These are phyloP conservation scores for Tetradesmus obliquus DNA, from an alignment of 139 green algal species.

Conservation along the genomic window DNA sequence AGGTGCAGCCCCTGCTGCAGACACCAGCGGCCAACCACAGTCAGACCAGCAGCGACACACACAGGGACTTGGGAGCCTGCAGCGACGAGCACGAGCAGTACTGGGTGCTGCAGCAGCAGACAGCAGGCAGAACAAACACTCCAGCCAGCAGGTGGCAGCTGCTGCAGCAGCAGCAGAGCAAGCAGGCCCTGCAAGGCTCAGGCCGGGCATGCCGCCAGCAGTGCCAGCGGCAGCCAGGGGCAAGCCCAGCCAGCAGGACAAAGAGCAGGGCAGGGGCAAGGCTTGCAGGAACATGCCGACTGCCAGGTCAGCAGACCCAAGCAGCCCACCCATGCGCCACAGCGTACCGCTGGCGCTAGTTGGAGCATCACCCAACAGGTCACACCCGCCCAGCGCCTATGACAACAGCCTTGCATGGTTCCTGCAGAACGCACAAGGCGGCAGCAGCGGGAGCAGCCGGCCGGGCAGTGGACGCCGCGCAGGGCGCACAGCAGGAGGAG, in stretches of 20 bases:
- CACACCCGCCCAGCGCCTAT: neutral
- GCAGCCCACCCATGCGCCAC: neutral
- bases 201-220: neutral
- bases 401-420: constrained; percentile 35
- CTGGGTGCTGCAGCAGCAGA: neutral
- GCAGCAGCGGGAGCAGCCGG: neutral
- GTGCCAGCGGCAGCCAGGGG: neutral
- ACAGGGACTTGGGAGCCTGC: neutral
- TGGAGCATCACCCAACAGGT: neutral
- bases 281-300: neutral
- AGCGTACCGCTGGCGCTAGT: neutral
- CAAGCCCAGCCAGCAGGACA: neutral
- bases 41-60: neutral
- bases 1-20: neutral
- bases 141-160: neutral
- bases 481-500: neutral
- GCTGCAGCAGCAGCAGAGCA: constrained; percentile 1
- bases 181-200: neutral
- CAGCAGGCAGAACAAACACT: neutral
- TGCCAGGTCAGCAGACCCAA: neutral
- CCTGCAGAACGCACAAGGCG: neutral
- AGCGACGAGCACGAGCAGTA: neutral
- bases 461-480: neutral
- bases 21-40: neutral
- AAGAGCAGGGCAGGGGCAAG: neutral